Base-by-base conservation (phyloP, 495 filamentous ascomycete genomes). In the Xylaria grammica region DNA sequence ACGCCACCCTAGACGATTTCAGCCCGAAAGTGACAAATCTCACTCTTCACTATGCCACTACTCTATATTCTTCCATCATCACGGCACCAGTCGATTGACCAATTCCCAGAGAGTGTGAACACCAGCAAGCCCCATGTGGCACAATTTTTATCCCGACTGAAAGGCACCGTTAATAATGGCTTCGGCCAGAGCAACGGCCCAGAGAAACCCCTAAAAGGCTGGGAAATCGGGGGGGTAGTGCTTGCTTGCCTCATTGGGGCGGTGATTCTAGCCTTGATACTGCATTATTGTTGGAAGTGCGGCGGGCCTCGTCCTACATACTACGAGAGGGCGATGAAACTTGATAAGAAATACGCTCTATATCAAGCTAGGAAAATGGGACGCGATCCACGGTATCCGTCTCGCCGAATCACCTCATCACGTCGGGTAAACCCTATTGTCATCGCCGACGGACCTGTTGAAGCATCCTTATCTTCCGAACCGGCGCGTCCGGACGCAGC, bases 271-370 rank as follows among this genome's bases (percentile, higher is more conserved):
- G 0, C 34, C 13, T 60, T 24, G 26, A 24, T 60, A 17, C 4
- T 49, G 11, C 32, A 34, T 24, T 20, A 1, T 3, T 49, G 24
- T 13, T 60, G 57, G 57, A 50, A 48, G 26, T 17, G 19, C 4
- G 22, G 42, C 22, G n/a, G 15, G 15, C 57, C 57, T 1, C 42
- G 42, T 0, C 57, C 57, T 13, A 34, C 57, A 13, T 60, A 60
- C 36, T 60, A 60, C 57, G 57, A 60, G 57, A 22, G 15, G 27
- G 57, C 57, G 7, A 26, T 50, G 7, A 7, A 19, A 17, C 2
- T 11, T 26, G 20, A 36, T 2, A 29, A 44, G 22, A 5, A 42
- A 30, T 1, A 13, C 11, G 9, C 4, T 11, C n/a, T 7, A 34
- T 10, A 19, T 22, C 24, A 13, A 40, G 20, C 8, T 20, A 38